These are phyloP conservation scores for Lachnellula occidentalis DNA, from an alignment of 2,329 filamentous ascomycete genomes.

Conservation along the genomic window DNA sequence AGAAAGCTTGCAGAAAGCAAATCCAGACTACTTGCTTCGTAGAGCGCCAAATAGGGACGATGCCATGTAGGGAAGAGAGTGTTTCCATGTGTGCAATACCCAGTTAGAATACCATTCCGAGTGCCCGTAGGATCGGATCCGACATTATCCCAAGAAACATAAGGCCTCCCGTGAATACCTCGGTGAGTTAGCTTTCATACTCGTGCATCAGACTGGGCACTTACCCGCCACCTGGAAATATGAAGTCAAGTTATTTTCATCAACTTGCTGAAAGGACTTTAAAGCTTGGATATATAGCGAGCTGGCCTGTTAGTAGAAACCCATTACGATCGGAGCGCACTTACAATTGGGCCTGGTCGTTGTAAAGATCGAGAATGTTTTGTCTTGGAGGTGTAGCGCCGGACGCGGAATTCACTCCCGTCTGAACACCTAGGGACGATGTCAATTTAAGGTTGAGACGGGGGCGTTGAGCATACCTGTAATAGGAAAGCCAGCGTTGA, in stretches of 20 bases:
- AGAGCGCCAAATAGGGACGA: conserved; percentile 47
- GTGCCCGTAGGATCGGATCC: neutral
- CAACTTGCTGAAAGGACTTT: conserved; percentile 1
- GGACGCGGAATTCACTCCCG: conserved; percentile 2
- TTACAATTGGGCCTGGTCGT: conserved; percentile 5
- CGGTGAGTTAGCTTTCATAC: neutral
- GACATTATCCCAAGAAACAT: conserved; percentile 8
- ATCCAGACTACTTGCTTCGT: conserved; percentile 37
- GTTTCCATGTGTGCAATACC: conserved; percentile 69
- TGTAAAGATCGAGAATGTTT: conserved; percentile 5
- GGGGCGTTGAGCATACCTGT: neutral
- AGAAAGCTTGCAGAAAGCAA: neutral
- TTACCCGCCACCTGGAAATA: conserved; percentile 14
- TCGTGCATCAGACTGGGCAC: too few relatives aligned
- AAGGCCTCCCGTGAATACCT: conserved; percentile 15
- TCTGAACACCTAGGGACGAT: neutral
- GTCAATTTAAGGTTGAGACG: neutral
- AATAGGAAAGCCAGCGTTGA: neutral
- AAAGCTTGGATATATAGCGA: conserved; percentile 13
- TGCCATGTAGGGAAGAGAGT: conserved; percentile 52
- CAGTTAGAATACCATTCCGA: neutral
- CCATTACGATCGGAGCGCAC: neutral
- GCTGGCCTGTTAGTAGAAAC: neutral
- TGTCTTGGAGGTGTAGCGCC: conserved; percentile 5
- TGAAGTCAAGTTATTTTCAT: conserved; percentile 6